Evolutionary conservation across 495 filamentous ascomycete species (phyloP), one percentile per base, ranked within the genome.

Genomic region (Annulohypoxylon stygium): DNA sequence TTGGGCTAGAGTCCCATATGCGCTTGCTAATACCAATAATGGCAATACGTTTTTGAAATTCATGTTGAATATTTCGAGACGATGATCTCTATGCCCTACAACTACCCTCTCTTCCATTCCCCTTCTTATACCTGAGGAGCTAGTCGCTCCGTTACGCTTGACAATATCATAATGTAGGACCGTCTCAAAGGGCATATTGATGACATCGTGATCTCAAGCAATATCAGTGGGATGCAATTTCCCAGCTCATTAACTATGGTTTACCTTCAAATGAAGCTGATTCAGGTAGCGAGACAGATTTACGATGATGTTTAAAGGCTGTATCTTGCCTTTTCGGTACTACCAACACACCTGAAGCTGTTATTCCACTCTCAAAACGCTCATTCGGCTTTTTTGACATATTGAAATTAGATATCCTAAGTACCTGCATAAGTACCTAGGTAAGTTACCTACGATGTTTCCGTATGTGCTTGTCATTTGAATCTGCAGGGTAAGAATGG

Each of bases 211-310:
- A 59, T 12, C 39, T 39, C 6, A 6, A 59, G 16, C 8, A 6
- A 12, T 69, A 41, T 58, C 57, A 26, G n/a, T 14, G 55, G 50
- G 58, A 39, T 23, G 58, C 30, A 59, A 55, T 67, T 67, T 50
- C 37, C 50, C 41, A 55, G 48, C 37, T 50, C 37, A 48, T 8
- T 14, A 39, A 37, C 37, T 20, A 58, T 16, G 16, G 30, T 39
- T 33, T 61, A 10, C 7, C 34, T 10, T 67, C 47, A 12, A 57
- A 62, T 67, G 30, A 61, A 34, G 53, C 36, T 54, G 55, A 61
- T 16, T 61, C 55, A 50, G 54, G 41, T 60, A 30, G 36, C 30
- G 33, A 60, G 64, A 26, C 26, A 18, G 39, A 39, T 26, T 72
- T 18, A 18, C 39, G 14, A 61, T 55, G 37, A 63, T 51, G 25